Percentiles rank a stretch among this genome's conserved stretches.
Evolutionary conservation across 1,284 basidiomycete genomes (phyloP).

Genomic region (Cystobasidium pallidum): DNA sequence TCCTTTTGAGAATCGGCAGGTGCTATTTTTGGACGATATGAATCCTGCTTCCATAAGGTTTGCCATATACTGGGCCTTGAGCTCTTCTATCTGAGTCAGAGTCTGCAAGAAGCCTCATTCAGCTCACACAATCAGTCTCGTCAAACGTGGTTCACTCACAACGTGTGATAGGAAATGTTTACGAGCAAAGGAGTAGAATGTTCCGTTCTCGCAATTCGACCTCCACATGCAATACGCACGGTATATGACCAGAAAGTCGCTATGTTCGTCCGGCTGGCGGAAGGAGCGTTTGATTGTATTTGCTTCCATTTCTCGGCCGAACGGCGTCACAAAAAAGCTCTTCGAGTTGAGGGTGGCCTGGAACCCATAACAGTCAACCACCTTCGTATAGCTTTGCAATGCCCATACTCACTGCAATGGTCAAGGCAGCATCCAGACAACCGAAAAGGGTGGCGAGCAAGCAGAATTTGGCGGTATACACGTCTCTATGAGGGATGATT

Average conservation of each 20-base stretch:
- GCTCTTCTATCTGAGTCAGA: conserved; percentile 92
- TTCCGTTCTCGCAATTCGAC: conserved; percentile 38
- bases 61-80: conserved; percentile 85
- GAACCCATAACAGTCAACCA: not conserved
- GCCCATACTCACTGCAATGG: conserved; percentile 66
- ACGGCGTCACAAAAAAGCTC: conserved; percentile 62
- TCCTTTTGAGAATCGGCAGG: conserved; percentile 56
- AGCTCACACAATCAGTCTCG: not conserved
- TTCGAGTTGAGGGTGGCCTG: conserved; percentile 46
- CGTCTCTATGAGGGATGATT: conserved; percentile 62
- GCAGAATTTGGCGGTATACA: conserved; percentile 94
- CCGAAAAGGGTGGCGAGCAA: conserved; percentile 82
- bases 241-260: conserved; percentile 93
- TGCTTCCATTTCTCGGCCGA: conserved; percentile 85
- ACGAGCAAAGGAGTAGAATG: conserved; percentile 67
- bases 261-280: conserved; percentile 70
- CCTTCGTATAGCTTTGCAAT: not conserved
- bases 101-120: conserved; percentile 63
- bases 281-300: conserved; percentile 82
- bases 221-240: conserved; percentile 60
- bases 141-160: conserved; percentile 57
- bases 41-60: conserved; percentile 84
- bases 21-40: conserved; percentile 58
- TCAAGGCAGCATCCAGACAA: conserved; percentile 92
- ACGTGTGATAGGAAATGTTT: conserved; percentile 84